phyloP scores from a whole-genome alignment of 1,284 basidiomycete species.

The Tremellales sp. region DNA sequence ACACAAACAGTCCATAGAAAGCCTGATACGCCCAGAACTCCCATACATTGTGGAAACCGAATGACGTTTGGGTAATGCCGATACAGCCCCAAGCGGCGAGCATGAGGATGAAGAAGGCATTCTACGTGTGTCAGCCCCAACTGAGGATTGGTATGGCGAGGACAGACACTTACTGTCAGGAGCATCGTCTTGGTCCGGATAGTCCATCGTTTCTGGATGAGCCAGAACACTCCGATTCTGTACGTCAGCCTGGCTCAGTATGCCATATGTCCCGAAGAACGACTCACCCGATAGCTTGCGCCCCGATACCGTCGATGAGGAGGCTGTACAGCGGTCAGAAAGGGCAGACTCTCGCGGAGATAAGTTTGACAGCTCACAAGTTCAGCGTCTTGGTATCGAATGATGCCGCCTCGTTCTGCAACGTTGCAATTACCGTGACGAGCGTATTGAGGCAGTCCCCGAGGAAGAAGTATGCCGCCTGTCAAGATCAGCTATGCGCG shows the following conservation, averaged over 20 bases:
- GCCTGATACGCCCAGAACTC: conserved; percentile 81
- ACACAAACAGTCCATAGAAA: conserved; percentile 74
- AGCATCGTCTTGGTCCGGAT: conserved; percentile 66
- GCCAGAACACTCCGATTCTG: conserved; percentile 62
- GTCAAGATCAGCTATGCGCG: conserved; percentile 10
- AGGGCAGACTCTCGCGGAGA: conserved; percentile 38
- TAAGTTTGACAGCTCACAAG: conserved; percentile 27
- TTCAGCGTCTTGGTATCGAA: conserved; percentile 42
- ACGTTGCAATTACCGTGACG: conserved; percentile 65
- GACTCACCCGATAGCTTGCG: conserved; percentile 69
- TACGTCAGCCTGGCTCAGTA: background rate
- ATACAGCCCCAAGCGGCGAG: conserved; percentile 68
- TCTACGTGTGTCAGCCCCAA: conserved; percentile 54
- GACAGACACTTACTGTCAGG: conserved; percentile 23
- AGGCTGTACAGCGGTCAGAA: conserved; percentile 59
- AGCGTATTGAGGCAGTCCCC: conserved; percentile 61
- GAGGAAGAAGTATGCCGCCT: conserved; percentile 66
- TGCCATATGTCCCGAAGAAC: conserved; percentile 22
- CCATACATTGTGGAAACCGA: conserved; percentile 79
- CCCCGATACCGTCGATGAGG: conserved; percentile 68
- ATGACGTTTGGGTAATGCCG: conserved; percentile 69
- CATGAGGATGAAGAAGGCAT: conserved; percentile 39
- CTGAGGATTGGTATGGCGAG: conserved; percentile 55
- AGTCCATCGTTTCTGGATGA: conserved; percentile 66
- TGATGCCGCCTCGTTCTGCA: conserved; percentile 64